A percentile compares a stretch with the other conserved stretches of the same genome.
These are phyloP conservation scores for Phytopythium ostracodes DNA, from an alignment of 352 stramenopile species.

Conservation along the genomic window DNA sequence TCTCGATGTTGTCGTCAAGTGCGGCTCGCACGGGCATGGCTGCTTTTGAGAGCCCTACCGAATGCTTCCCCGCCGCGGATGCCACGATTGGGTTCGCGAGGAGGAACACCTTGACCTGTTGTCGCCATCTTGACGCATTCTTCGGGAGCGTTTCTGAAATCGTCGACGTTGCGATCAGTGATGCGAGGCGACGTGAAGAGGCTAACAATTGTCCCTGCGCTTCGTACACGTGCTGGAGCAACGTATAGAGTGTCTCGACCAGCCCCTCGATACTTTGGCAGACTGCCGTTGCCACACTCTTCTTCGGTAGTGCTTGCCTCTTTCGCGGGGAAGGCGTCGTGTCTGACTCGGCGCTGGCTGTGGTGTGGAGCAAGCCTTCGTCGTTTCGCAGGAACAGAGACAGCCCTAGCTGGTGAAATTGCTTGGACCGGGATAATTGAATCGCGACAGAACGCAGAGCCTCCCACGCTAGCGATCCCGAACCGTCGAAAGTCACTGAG, in stretches of 20 bases:
- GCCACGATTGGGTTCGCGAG: conserved; percentile 18
- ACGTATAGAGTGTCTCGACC: conserved; percentile 28
- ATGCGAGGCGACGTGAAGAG: background rate
- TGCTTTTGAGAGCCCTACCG: background rate
- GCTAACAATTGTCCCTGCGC: background rate
- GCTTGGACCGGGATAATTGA: conserved; percentile 23
- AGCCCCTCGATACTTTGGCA: conserved; percentile 40
- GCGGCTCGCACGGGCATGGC: too few species aligned
- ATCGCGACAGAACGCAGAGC: conserved; percentile 26
- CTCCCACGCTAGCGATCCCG: conserved; percentile 25
- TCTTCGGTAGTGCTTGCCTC: background rate
- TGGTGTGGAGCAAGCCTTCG: conserved; percentile 31
- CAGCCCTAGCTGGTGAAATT: conserved; percentile 11
- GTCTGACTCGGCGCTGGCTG: conserved; percentile 10
- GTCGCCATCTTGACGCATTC: background rate
- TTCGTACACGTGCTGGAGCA: conserved; percentile 11
- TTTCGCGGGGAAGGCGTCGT: background rate
- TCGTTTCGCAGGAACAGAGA: conserved; percentile 12
- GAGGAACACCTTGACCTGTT: conserved; percentile 9
- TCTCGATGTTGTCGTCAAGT: background rate
- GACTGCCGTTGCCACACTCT: conserved; percentile 18
- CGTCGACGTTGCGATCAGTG: background rate
- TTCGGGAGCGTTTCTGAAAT: background rate
- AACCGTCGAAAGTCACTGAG: background rate
- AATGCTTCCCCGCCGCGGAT: conserved; percentile 9